Evolutionary conservation across 257 asterid species (phyloP).

Genomic region (Cynanchum wilfordii): DNA sequence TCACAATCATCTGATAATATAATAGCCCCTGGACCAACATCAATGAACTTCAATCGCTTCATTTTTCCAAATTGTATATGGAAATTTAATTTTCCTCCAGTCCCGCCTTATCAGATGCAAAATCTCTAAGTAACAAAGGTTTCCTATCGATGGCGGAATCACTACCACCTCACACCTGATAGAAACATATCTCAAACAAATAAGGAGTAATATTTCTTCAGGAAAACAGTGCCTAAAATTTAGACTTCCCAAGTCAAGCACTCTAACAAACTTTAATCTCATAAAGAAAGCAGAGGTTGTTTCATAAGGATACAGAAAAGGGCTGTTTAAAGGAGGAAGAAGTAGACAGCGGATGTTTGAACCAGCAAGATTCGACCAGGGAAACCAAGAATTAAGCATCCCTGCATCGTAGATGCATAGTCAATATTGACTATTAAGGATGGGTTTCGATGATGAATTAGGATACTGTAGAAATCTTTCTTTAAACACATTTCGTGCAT

Average conservation of each 20-base stretch:
- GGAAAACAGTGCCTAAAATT: neutral
- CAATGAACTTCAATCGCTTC: neutral
- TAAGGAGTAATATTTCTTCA: neutral
- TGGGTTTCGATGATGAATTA: too few species aligned
- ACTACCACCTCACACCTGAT: neutral
- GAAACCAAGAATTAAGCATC: neutral
- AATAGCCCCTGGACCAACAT: neutral
- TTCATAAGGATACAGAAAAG: neutral
- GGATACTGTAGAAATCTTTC: too few species aligned
- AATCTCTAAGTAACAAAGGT: neutral
- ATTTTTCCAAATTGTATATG: neutral
- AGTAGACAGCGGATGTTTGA: neutral
- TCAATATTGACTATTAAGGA: too few species aligned
- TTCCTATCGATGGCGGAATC: neutral
- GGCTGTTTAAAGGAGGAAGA: neutral
- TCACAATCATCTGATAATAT: neutral
- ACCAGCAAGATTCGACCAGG: neutral
- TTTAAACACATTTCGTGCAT: too few species aligned
- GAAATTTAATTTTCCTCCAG: too few species aligned
- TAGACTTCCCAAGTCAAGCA: neutral
- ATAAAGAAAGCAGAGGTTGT: neutral
- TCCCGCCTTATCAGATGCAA: neutral
- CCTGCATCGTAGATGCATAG: neutral
- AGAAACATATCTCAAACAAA: neutral
- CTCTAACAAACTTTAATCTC: neutral